Percentiles rank a stretch among this genome's conserved stretches.
These are phyloP conservation scores for Aspergillus phoenicis DNA, from an alignment of 2,329 filamentous ascomycete genomes.

Conservation along the genomic window DNA sequence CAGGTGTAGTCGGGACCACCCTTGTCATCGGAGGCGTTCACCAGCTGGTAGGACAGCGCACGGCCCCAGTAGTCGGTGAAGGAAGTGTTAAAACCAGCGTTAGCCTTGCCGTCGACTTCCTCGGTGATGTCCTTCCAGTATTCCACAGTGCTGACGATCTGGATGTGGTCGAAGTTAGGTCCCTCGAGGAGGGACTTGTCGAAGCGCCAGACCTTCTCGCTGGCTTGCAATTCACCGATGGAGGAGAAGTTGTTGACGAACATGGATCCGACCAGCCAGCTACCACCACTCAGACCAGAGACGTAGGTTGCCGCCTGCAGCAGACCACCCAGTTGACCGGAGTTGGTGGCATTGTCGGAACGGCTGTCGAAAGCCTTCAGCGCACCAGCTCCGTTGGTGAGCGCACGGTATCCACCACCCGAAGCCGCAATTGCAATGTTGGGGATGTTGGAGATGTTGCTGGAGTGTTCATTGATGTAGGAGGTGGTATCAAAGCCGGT, in stretches of 20 bases:
- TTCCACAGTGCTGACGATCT: constrained; percentile 49
- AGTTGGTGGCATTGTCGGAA: constrained; percentile 61
- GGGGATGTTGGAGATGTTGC: constrained; percentile 60
- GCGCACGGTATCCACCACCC: constrained; percentile 83
- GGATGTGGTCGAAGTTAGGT: constrained; percentile 52
- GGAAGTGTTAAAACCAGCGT: constrained; percentile 67
- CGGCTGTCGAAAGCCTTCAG: constrained; percentile 77
- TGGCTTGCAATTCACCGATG: constrained; percentile 42
- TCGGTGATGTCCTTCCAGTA: constrained; percentile 65
- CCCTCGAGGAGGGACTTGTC: constrained; percentile 63
- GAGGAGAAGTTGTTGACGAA: constrained; percentile 77
- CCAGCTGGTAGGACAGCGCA: constrained; percentile 80
- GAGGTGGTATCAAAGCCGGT: constrained; percentile 72
- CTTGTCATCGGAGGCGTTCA: constrained; percentile 64
- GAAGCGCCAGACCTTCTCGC: constrained; percentile 62
- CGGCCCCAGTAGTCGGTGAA: constrained; percentile 88
- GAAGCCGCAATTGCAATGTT: constrained; percentile 78
- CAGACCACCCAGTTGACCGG: constrained; percentile 75
- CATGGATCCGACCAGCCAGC: constrained; percentile 82
- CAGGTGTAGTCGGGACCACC: constrained; percentile 79
- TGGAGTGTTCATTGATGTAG: constrained; percentile 65
- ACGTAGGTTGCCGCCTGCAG: constrained; percentile 81
- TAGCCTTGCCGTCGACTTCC: constrained; percentile 62
- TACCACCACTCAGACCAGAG: constrained; percentile 77
- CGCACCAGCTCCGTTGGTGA: constrained; percentile 80